phyloP scores from a whole-genome alignment of 2,329 filamentous ascomycete species.

The Alternaria gaisen region DNA sequence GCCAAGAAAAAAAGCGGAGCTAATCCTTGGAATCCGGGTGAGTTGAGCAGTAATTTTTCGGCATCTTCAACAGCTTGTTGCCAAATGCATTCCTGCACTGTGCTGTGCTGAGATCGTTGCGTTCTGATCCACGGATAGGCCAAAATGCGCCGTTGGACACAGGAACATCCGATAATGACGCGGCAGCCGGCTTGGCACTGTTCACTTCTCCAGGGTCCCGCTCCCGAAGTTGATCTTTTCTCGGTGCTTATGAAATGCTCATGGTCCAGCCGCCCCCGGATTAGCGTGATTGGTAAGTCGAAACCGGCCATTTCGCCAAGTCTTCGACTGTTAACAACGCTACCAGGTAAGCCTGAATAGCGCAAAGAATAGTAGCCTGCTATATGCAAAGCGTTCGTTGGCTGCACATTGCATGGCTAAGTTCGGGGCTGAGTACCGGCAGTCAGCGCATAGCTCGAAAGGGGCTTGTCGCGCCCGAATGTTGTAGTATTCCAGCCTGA shows the following conservation, averaged over 20 bases:
- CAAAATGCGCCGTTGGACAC: neutral
- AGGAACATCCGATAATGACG: conserved; percentile 2
- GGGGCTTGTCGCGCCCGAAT: neutral
- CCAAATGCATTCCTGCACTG: neutral
- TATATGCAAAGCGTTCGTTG: neutral
- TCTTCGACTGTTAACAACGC: neutral
- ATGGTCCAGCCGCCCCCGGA: neutral
- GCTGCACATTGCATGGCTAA: neutral
- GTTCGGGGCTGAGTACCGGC: neutral
- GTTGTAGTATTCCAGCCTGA: neutral
- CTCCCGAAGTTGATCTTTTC: neutral
- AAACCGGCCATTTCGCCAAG: conserved; percentile 6
- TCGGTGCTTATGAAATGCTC: conserved; percentile 2
- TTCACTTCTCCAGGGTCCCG: neutral
- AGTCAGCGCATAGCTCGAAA: neutral
- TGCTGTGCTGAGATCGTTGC: neutral
- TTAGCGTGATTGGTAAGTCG: neutral
- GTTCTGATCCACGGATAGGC: neutral
- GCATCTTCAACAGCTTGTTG: neutral
- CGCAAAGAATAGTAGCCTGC: neutral
- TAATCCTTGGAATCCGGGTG: neutral
- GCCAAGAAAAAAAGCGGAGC: conserved; percentile 13
- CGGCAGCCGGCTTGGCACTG: neutral
- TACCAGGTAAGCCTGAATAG: neutral
- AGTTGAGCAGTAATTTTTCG: conserved; percentile 7